Evolutionary conservation across 164 flowering plant species (phyloP), one percentile per base, ranked within the genome.

Genomic region (Tinospora cordifolia): DNA sequence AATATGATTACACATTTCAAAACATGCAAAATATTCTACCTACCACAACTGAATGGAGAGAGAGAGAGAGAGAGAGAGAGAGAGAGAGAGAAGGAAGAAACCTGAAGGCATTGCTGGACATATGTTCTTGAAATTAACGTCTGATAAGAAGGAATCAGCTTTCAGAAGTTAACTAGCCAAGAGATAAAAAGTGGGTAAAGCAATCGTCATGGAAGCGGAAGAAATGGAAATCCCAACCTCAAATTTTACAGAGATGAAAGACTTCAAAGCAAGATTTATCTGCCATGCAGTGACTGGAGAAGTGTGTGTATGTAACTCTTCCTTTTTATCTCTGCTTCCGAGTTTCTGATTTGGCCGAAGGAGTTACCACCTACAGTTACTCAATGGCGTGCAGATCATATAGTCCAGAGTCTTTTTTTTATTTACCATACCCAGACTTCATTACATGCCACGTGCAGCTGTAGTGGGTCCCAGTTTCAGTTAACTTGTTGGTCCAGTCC

Each of bases 81-180:
- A 51, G 58, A 54, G 60, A 54, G 6, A 8, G 10, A 47, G 54
- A 47, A 30, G 36, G 21, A 24, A 54, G 60, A 19, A 22, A 54
- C 24, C 60, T 54, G 60, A 54, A 54, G n/a, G 60, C 60, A 54
- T 54, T 54, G 60, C 60, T n/a, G 60, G 60, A 54, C 60, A n/a
- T 51, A 14, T 54, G 60, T 54, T 54, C 60, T 54, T 54, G 60
- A 54, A 54, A n/a, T 54, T 54, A 54, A 54, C 60, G 60, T 54
- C 21, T 54, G 60, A 21, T 19, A 8, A 54, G 60, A 54, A 54
- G 60, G 60, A 54, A 54, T 54, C 60, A n/a, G n/a, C 9, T 54
- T 54, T 54, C 24, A 54, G n/a, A 54, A 54, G 60, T n/a, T 51
- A 15, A 54, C 1, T 9, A 1, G n/a, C 22, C 60, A 54, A 17